phyloP scores from a whole-genome alignment of 495 filamentous ascomycete genomes.

The Cetradonia linearis region DNA sequence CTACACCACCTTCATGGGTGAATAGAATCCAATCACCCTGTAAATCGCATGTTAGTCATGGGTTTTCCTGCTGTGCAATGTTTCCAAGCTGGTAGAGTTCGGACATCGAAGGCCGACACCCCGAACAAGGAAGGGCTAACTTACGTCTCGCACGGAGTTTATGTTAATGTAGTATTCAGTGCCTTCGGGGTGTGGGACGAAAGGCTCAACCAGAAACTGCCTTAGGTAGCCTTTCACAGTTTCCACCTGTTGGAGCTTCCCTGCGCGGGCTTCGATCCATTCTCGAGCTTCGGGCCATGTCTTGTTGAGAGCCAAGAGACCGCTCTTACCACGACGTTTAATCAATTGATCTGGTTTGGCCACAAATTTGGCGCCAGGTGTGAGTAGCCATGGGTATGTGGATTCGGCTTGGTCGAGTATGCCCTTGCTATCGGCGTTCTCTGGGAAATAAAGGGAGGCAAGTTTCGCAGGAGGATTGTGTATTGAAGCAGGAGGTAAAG shows the following conservation, averaged over 20 bases:
- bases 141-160: slow-evolving; percentile 81
- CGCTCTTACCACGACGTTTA: slow-evolving; percentile 98
- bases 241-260: slow-evolving; percentile 89
- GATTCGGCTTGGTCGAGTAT: slow-evolving; percentile 92
- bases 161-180: slow-evolving; percentile 99
- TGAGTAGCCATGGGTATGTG: slow-evolving; percentile 89
- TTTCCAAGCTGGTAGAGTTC: slow-evolving; percentile 6
- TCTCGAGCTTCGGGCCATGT: slow-evolving; percentile 83
- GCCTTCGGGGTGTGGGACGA: slow-evolving; percentile 83
- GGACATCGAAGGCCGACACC: not conserved
- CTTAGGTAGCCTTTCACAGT: slow-evolving; percentile 77
- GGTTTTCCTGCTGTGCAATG: not conserved
- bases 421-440: slow-evolving; percentile 67
- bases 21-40: slow-evolving; percentile 99
- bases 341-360: slow-evolving; percentile 99
- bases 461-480: slow-evolving; percentile 91
- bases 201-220: slow-evolving; percentile 96
- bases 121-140: slow-evolving; percentile 25
- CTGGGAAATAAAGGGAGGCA: slow-evolving; percentile 86
- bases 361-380: slow-evolving; percentile 77
- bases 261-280: slow-evolving; percentile 86
- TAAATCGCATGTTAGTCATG: not conserved
- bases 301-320: slow-evolving; percentile 94
- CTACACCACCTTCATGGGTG: slow-evolving; percentile 98
- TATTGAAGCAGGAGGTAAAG: slow-evolving; percentile 71